phyloP scores from a whole-genome alignment of 2,329 filamentous ascomycete species.

The Stagonosporopsis cucurbitacearum region DNA sequence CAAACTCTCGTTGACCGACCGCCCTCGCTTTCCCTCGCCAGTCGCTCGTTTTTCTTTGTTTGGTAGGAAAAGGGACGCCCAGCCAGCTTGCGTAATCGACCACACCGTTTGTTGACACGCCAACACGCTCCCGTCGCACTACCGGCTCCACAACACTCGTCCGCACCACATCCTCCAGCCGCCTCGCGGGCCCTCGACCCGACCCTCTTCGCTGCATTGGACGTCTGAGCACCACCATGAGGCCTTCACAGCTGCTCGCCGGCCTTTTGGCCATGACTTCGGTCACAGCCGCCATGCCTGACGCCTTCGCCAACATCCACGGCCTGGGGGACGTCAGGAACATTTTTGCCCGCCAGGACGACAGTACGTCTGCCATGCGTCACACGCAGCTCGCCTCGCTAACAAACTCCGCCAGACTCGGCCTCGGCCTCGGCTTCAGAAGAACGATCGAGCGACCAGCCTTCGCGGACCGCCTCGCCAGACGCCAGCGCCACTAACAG shows the following conservation, averaged over 20 bases:
- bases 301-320: conserved; percentile 42
- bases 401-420: conserved; percentile 12
- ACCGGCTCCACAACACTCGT: conserved; percentile 24
- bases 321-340: conserved; percentile 37
- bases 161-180: conserved; percentile 25
- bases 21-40: conserved; percentile 36
- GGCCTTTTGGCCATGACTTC: conserved; percentile 48
- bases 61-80: conserved; percentile 25
- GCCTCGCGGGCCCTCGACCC: conserved; percentile 13
- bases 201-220: conserved; percentile 6
- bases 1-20: neutral
- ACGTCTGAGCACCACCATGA: conserved; percentile 34
- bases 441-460: conserved; percentile 21
- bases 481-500: conserved; percentile 19
- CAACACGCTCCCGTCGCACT: conserved; percentile 32
- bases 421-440: conserved; percentile 21
- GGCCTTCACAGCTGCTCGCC: conserved; percentile 48
- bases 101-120: conserved; percentile 37
- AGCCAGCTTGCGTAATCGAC: conserved; percentile 22
- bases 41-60: conserved; percentile 50
- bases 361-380: conserved; percentile 25
- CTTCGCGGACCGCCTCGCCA: conserved; percentile 14
- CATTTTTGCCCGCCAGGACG: conserved; percentile 41
- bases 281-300: conserved; percentile 42
- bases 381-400: neutral